Conservation (phyloP, 164 flowering plant species). For the Aristolochia contorta region DNA sequence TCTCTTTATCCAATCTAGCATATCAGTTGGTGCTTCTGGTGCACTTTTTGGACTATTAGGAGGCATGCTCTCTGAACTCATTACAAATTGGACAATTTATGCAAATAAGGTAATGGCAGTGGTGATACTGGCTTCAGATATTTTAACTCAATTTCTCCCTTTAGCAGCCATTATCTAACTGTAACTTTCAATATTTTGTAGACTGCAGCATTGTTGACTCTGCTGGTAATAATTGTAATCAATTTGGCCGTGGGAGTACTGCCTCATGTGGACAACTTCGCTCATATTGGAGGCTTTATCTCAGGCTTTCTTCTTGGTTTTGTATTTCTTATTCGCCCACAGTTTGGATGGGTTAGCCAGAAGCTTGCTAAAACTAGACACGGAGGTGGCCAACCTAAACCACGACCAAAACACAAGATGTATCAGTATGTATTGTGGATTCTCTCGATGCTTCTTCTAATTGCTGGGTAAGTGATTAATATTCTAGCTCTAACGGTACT, state of each 20-base stretch:
- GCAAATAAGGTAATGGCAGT: constrained; percentile 54
- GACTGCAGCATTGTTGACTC: constrained; percentile 66
- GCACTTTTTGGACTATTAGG: constrained; percentile 89
- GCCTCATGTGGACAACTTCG: constrained; percentile 90
- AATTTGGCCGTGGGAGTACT: constrained; percentile 85
- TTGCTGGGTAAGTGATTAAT: constrained; percentile 52
- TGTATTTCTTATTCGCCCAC: constrained; percentile 86
- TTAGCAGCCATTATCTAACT: not conserved
- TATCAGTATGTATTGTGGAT: constrained; percentile 75
- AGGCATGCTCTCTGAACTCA: constrained; percentile 81
- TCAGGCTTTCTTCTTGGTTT: constrained; percentile 92
- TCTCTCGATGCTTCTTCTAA: constrained; percentile 49
- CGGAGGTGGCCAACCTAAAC: constrained; percentile 18
- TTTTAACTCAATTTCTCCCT: not conserved
- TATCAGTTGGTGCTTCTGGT: constrained; percentile 96
- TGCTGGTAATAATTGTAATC: constrained; percentile 49
- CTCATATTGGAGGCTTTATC: constrained; percentile 90
- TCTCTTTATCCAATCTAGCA: constrained; percentile 52
- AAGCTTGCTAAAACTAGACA: constrained; percentile 32
- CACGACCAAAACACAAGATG: constrained; percentile 55
- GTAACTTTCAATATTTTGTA: constrained; percentile 15
- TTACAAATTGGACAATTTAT: constrained; percentile 90
- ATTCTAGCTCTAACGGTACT: too few species aligned
- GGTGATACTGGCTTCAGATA: not conserved
- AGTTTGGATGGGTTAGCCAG: constrained; percentile 77